These are phyloP conservation scores for Chenopodium formosanum DNA, from an alignment of 148 eudicot genomes.

Conservation along the genomic window DNA sequence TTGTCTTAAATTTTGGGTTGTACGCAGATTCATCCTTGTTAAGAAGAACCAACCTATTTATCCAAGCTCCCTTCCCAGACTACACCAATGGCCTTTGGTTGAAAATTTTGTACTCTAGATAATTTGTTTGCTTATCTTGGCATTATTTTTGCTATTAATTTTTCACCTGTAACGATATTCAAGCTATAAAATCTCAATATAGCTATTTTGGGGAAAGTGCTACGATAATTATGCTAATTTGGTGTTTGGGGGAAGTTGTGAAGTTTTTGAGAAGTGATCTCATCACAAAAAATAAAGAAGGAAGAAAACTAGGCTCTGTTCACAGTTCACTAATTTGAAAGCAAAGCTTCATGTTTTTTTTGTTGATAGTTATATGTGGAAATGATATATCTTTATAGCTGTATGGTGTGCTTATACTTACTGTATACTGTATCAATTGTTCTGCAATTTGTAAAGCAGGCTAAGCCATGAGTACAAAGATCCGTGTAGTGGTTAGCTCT, in stretches of 20 bases:
- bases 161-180: not conserved
- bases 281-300: not conserved
- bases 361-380: not conserved
- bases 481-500: slow-evolving; percentile 30
- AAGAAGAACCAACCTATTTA: not conserved
- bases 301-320: not conserved
- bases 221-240: not conserved
- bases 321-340: not conserved
- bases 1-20: not conserved
- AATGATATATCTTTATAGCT: not conserved
- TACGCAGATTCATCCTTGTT: not conserved
- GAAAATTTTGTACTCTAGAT: not conserved
- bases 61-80: not conserved
- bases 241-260: not conserved
- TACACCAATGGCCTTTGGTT: not conserved
- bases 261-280: too few species aligned
- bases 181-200: not conserved
- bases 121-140: not conserved
- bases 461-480: slow-evolving; percentile 31
- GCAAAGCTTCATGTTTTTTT: not conserved
- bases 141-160: not conserved
- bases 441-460: slow-evolving; percentile 19
- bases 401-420: not conserved
- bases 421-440: not conserved
- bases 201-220: not conserved